phyloP scores from a whole-genome alignment of 352 stramenopile species.

The Aphanomyces invadans region DNA sequence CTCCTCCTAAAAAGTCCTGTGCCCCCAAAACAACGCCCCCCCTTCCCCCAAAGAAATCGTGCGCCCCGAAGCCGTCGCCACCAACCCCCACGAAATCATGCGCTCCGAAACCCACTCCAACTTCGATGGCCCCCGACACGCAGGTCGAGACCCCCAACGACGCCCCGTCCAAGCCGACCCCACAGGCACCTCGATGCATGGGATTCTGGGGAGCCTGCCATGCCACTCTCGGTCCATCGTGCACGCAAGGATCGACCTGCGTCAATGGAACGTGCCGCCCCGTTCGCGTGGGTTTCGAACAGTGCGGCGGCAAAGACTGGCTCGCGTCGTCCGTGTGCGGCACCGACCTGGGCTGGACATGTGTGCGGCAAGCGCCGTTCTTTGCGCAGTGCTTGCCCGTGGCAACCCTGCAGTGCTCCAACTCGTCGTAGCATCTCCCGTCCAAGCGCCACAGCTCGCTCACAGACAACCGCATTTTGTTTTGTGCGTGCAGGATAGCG shows the following conservation, averaged over 20 bases:
- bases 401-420: neutral
- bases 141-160: neutral
- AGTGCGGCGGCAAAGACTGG: conserved; percentile 18
- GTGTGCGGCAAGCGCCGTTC: conserved; percentile 10
- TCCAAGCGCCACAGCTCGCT: too few relatives aligned
- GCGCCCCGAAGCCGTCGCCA: neutral
- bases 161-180: neutral
- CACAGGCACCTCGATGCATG: neutral
- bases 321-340: conserved; percentile 8
- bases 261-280: conserved; percentile 13
- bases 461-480: too few relatives aligned
- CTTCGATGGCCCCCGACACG: too few relatives aligned
- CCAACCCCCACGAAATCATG: too few relatives aligned
- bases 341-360: conserved; percentile 9
- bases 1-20: neutral
- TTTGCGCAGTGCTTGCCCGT: conserved; percentile 20
- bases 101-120: neutral
- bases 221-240: neutral
- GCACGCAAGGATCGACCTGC: neutral
- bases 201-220: conserved; percentile 21
- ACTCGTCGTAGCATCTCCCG: neutral
- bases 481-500: too few relatives aligned
- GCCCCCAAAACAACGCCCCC: neutral
- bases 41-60: neutral
- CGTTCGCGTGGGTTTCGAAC: conserved; percentile 16